phyloP scores from a whole-genome alignment of 2,329 filamentous ascomycete species.

The Talaromyces sp. region DNA sequence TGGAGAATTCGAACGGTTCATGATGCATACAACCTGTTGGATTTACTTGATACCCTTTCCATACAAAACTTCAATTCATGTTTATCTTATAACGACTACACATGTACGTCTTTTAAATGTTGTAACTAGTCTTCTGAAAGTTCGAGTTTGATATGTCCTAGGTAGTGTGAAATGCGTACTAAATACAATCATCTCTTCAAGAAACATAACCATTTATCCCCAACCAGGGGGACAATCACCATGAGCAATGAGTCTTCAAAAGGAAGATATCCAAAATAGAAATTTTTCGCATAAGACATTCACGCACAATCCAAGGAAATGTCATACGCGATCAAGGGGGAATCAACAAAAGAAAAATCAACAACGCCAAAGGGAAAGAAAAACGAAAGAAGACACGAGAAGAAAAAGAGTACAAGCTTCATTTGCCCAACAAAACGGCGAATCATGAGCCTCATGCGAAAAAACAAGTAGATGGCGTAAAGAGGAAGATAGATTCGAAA shows the following conservation, averaged over 20 bases:
- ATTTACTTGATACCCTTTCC: not conserved
- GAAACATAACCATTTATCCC: constrained; percentile 8
- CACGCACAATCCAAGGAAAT: constrained; percentile 4
- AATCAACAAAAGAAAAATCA: constrained; percentile 7
- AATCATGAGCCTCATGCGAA: constrained; percentile 1
- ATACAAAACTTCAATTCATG: not conserved
- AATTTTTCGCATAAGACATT: constrained; percentile 13
- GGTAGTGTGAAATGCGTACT: not conserved
- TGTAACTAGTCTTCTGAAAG: not conserved
- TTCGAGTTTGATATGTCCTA: not conserved
- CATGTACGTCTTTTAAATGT: not conserved
- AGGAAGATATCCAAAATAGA: constrained; percentile 5
- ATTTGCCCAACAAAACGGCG: not conserved
- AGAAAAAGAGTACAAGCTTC: not conserved
- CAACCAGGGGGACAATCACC: constrained; percentile 3
- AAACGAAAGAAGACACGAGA: not conserved
- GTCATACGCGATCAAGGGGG: constrained; percentile 8
- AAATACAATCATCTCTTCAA: constrained; percentile 7
- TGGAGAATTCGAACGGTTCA: not conserved
- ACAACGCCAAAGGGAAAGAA: constrained; percentile 3
- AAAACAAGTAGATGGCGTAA: not conserved
- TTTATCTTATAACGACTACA: not conserved
- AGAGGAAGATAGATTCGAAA: not conserved
- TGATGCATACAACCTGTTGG: not conserved
- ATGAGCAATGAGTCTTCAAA: not conserved